Percentiles rank a stretch among this genome's conserved stretches.
phyloP scores from a whole-genome alignment of 139 green algal species.

The Pleodorina starrii region DNA sequence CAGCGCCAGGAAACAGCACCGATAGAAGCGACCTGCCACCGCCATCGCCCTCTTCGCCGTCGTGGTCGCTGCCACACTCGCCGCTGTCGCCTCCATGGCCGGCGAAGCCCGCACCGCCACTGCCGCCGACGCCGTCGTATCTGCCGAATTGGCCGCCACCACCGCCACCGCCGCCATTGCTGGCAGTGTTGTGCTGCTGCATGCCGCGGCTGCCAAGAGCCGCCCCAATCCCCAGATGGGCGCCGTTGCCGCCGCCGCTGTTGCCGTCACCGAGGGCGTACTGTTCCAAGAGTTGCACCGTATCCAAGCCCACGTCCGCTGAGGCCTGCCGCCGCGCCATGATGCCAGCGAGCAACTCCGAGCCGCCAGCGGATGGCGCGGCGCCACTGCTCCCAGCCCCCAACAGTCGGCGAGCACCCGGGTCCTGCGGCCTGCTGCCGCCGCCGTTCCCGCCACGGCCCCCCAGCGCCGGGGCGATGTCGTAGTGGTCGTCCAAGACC shows the following conservation, averaged over 20 bases:
- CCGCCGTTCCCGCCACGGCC: background rate
- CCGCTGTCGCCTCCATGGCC: background rate
- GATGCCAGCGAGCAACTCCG: too few species aligned
- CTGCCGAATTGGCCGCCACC: background rate
- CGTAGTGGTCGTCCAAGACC: background rate
- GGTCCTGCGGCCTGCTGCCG: too few species aligned
- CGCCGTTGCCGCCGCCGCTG: background rate
- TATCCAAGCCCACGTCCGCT: background rate
- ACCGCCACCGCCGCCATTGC: background rate
- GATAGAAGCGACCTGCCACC: background rate
- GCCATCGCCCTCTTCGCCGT: background rate
- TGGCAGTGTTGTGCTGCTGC: background rate
- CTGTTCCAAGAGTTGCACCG: slow-evolving; percentile 11
- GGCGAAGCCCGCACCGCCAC: background rate
- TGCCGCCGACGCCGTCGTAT: background rate
- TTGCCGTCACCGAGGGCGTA: background rate
- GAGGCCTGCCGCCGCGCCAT: background rate
- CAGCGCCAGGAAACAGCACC: slow-evolving; percentile 15
- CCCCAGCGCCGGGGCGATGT: background rate
- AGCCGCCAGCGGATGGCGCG: too few species aligned
- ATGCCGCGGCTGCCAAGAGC: background rate
- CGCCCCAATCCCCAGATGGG: background rate
- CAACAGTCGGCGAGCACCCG: too few species aligned
- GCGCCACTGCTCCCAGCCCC: too few species aligned
- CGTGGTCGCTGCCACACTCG: background rate